Evolutionary conservation across 257 asterid species (phyloP), one percentile per base, ranked within the genome.

Genomic region (Solanum acaule): DNA sequence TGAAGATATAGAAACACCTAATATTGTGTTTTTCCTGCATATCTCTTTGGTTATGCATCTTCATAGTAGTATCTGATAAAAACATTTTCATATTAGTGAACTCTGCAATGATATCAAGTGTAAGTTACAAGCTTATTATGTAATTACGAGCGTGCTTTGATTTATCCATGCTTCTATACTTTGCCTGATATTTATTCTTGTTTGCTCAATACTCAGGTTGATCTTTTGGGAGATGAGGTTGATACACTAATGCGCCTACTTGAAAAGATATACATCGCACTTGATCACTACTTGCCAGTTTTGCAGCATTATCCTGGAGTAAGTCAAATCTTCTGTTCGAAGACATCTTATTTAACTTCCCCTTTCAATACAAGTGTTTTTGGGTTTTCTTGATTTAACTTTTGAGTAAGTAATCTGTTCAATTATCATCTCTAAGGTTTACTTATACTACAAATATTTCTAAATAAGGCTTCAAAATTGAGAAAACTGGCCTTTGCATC

Each of bases 291-390:
- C 90, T 94, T 96, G 29, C 99, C 99, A 31, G 89, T 97, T 88
- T 89, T 97, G 88, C 93, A 95, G 93, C 99, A 96, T 90, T 96
- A 97, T 89, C 96, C 98, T 42, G 99, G 99, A 94, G 99, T 97
- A 92, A 88, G 98, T 83, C 84, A 27, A 86, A 59, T 77, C 40
- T 4, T 29, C 38, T 75, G 31, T 85, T 86, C 79, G 22, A 37
- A 61, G 85, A 87, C 52, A 52, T 22, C 20, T 27, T 79, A 79
- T 42, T 44, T 79, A 44, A 44, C 25, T 8, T 44, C 31, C 37
- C 4, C 40, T 33, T 79, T 44, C 25, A 44, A 44, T 44, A 8
- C n/a, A 79, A 44, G 85, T 79, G 85, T 79, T 79, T 44, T 27
- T 79, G 85, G 85, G 65, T 79, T 44, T 2, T 79, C 20, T 8